Evolutionary conservation across 164 flowering plant genomes (phyloP).

Genomic region (Dillenia suffruticosa): DNA sequence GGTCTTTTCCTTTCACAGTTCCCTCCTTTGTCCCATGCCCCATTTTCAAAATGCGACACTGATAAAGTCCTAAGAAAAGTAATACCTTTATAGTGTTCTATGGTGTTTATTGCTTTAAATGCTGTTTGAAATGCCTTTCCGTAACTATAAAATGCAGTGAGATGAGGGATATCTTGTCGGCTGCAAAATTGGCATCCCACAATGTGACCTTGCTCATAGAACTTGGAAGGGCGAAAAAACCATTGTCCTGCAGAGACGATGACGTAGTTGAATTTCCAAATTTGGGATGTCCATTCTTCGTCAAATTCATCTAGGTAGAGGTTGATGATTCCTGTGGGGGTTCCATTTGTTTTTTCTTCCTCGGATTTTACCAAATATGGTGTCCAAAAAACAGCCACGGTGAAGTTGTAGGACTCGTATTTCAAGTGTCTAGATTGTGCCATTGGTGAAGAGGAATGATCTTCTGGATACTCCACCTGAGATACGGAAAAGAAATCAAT

Average conservation of each 20-base stretch:
- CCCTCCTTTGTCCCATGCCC: constrained; percentile 73
- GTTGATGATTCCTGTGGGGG: constrained; percentile 16
- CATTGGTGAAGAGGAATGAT: constrained; percentile 8
- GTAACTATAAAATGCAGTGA: constrained; percentile 32
- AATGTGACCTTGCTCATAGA: constrained; percentile 8
- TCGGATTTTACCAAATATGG: constrained; percentile 27
- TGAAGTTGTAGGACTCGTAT: constrained; percentile 47
- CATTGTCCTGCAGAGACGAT: constrained; percentile 24
- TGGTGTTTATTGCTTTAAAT: not conserved
- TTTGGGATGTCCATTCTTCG: constrained; percentile 24
- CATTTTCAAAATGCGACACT: constrained; percentile 56
- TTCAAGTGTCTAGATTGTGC: constrained; percentile 25
- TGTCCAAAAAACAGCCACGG: constrained; percentile 56
- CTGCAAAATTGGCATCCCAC: constrained; percentile 50
- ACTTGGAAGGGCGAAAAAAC: constrained; percentile 11
- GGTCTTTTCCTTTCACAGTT: constrained; percentile 54
- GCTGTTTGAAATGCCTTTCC: constrained; percentile 30
- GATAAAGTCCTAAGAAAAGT: constrained; percentile 41
- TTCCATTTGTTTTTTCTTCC: constrained; percentile 5
- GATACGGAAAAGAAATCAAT: not conserved
- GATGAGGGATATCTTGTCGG: constrained; percentile 34
- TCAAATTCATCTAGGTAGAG: constrained; percentile 44
- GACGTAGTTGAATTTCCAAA: constrained; percentile 13
- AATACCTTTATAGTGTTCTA: constrained; percentile 21
- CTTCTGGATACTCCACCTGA: constrained; percentile 21